phyloP scores from a whole-genome alignment of 495 filamentous ascomycete genomes.

The Xylaria telfairii region DNA sequence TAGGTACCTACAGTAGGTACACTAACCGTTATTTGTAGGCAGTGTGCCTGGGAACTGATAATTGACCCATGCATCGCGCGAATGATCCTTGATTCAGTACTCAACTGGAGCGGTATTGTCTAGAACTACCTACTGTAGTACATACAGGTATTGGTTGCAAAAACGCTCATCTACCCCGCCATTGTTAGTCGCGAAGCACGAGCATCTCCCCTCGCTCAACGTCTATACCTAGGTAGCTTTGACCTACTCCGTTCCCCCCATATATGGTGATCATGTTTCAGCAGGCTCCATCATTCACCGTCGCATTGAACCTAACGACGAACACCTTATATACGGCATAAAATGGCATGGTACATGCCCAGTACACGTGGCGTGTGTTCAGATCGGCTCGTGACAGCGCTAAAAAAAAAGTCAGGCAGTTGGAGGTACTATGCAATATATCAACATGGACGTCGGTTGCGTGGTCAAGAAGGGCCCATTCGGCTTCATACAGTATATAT shows the following conservation, averaged over 20 bases:
- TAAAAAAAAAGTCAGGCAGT: background rate
- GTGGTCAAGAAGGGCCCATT: background rate
- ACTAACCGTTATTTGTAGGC: no score
- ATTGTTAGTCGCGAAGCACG: background rate
- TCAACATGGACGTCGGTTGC: background rate
- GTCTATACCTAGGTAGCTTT: background rate
- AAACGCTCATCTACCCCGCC: background rate
- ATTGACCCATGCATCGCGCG: slow-evolving; percentile 9
- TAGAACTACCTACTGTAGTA: no score
- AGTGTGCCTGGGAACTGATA: background rate
- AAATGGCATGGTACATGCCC: no score
- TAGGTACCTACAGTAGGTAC: background rate
- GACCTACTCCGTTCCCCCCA: background rate
- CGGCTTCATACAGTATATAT: background rate
- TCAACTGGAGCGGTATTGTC: background rate
- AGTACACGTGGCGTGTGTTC: background rate
- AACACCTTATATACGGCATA: no score
- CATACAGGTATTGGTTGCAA: no score
- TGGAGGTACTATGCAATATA: background rate
- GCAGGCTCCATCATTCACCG: background rate
- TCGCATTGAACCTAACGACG: no score
- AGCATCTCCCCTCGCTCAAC: background rate
- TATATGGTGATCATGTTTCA: background rate
- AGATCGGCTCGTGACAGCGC: background rate
- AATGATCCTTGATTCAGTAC: slow-evolving; percentile 10